These are phyloP conservation scores for Ballota nigra DNA, from an alignment of 257 asterid species.

Conservation along the genomic window DNA sequence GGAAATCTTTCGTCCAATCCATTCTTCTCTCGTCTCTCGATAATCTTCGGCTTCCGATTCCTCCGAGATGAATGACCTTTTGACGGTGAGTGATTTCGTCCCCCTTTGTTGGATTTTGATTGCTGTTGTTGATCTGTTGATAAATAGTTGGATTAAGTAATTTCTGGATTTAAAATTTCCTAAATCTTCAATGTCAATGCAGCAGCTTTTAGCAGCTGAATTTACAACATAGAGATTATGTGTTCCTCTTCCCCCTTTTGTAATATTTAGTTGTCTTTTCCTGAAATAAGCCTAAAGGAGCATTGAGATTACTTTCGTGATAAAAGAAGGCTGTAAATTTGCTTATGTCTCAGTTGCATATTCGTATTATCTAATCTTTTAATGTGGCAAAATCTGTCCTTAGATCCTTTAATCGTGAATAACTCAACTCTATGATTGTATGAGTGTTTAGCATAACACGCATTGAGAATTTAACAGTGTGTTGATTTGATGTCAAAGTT, in stretches of 20 bases:
- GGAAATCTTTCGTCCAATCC: conserved; percentile 29
- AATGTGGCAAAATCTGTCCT: not conserved
- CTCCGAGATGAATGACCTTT: conserved; percentile 67
- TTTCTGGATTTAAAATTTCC: not conserved
- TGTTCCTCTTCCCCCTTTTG: no score
- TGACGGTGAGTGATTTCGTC: conserved; percentile 43
- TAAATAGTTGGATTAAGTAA: conserved; percentile 4
- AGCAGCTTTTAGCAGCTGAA: conserved; percentile 38
- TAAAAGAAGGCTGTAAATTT: not conserved
- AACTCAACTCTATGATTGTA: conserved; percentile 6
- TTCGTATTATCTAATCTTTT: conserved; percentile 7
- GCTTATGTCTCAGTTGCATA: not conserved
- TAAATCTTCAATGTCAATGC: conserved; percentile 16
- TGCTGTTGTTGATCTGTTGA: conserved; percentile 34
- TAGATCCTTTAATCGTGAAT: conserved; percentile 13
- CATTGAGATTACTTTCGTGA: conserved; percentile 13
- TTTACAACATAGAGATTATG: not conserved
- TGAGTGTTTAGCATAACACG: not conserved
- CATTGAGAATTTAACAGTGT: conserved; percentile 5
- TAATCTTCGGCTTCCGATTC: conserved; percentile 17
- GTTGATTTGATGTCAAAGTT: conserved; percentile 12
- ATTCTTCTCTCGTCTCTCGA: conserved; percentile 33
- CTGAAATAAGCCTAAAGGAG: conserved; percentile 3
- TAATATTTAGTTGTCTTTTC: conserved; percentile 14
- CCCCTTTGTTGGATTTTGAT: conserved; percentile 13